A percentile compares a stretch with the other conserved stretches of the same genome.
Conservation (phyloP, 139 green algal genomes). For the Microglena sp. region DNA sequence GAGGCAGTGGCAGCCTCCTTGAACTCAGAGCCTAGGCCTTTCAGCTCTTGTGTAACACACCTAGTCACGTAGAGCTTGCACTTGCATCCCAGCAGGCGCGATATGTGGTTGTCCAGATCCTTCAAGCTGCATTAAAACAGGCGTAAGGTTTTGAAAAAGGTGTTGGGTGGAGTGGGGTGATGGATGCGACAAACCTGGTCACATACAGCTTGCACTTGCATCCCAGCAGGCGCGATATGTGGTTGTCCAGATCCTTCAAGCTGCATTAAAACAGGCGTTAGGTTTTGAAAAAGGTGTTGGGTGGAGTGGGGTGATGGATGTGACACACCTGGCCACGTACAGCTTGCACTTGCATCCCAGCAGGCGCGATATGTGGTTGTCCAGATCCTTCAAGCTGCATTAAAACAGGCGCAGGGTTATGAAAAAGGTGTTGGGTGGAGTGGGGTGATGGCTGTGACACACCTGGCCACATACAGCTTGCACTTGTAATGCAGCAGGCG, state of each 20-base stretch:
- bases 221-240: slow-evolving; percentile 47
- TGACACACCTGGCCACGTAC: no score
- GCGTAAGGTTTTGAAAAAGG: no score
- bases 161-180: no score
- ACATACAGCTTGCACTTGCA: slow-evolving; percentile 47
- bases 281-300: no score
- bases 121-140: slow-evolving; percentile 18
- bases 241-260: slow-evolving; percentile 26
- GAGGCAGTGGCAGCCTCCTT: not conserved
- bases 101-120: slow-evolving; percentile 35
- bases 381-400: slow-evolving; percentile 23
- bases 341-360: no score
- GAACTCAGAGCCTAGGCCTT: slow-evolving; percentile 37
- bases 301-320: no score
- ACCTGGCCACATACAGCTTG: no score
- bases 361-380: no score
- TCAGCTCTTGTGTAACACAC: slow-evolving; percentile 55
- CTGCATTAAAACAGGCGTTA: slow-evolving; percentile 21
- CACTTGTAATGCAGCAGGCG: no score
- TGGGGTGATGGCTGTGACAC: no score
- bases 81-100: slow-evolving; percentile 41
- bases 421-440: not conserved
- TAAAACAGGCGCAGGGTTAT: not conserved
- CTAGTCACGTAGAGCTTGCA: slow-evolving; percentile 52
- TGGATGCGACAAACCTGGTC: no score